A percentile compares a stretch with the other conserved stretches of the same genome.
Evolutionary conservation across 768 basidiomycete species (phyloP).

Genomic region (Mycena maculata): DNA sequence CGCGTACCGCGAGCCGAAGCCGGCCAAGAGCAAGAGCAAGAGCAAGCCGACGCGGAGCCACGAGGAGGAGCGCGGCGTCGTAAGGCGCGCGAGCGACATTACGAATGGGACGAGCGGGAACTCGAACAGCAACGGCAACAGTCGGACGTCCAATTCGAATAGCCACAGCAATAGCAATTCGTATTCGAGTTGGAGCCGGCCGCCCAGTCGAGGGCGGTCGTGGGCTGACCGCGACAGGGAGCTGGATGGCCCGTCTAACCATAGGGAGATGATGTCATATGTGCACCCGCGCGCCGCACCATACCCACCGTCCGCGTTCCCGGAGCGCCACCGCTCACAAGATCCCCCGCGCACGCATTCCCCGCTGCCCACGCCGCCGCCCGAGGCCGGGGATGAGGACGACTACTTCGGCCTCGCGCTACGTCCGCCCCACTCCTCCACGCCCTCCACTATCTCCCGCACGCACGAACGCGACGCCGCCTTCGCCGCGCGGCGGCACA

Average conservation of each 20-base stretch:
- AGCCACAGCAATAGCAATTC: no score
- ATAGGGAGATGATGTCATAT: background rate
- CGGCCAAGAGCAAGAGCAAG: background rate
- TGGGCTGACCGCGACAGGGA: background rate
- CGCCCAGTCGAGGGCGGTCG: constrained; percentile 10
- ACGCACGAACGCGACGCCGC: constrained; percentile 12
- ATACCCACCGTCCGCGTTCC: background rate
- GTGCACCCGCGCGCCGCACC: constrained; percentile 21
- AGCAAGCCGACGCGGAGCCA: constrained; percentile 5
- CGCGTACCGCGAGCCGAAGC: constrained; percentile 5
- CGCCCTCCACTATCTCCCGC: background rate
- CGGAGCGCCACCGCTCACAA: no score
- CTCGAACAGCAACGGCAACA: no score
- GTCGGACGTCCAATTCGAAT: no score
- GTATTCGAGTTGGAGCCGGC: constrained; percentile 3
- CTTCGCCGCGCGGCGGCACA: constrained; percentile 44
- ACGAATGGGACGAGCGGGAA: constrained; percentile 15
- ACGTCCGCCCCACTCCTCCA: background rate
- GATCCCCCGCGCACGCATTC: background rate
- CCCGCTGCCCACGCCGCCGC: background rate
- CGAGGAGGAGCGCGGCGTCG: background rate
- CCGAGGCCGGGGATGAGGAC: background rate
- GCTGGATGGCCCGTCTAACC: background rate
- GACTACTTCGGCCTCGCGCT: background rate
- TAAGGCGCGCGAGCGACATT: constrained; percentile 30